phyloP scores from a whole-genome alignment of 768 basidiomycete genomes.

The Epithele typhae region DNA sequence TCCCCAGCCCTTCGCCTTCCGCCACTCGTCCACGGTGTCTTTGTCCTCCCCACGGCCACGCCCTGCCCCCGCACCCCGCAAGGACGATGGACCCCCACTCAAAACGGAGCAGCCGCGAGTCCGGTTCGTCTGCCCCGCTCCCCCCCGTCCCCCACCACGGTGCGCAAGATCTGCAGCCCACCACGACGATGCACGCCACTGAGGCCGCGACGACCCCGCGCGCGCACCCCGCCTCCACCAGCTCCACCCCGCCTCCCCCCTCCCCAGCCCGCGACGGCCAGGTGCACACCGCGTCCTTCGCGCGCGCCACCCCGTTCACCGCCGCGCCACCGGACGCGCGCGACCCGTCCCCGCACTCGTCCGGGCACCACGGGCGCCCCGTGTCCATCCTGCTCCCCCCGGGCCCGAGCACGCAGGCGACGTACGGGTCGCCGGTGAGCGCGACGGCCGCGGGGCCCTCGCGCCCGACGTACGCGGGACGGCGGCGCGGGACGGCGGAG shows the following conservation, averaged over 20 bases:
- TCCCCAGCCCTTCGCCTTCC: too few relatives aligned
- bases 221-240: too few relatives aligned
- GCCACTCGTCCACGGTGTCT: too few relatives aligned
- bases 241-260: background rate
- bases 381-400: background rate
- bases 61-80: too few relatives aligned
- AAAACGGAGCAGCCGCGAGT: background rate
- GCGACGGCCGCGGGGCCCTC: background rate
- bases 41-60: too few relatives aligned
- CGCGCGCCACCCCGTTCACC: slow-evolving; percentile 3
- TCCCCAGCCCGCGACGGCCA: background rate
- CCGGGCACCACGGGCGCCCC: background rate
- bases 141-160: background rate
- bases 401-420: background rate
- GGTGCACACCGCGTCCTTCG: slow-evolving; percentile 6
- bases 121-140: background rate
- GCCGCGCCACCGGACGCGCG: background rate
- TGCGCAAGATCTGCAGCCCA: background rate
- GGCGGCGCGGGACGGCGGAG: background rate
- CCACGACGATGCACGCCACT: background rate
- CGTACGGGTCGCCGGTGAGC: background rate
- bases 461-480: too few relatives aligned
- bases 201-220: slow-evolving; percentile 9
- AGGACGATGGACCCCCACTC: slow-evolving; percentile 2
- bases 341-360: background rate